Percentiles rank a stretch among this genome's conserved stretches.
Evolutionary conservation across 1,284 basidiomycete genomes (phyloP).

Genomic region (Ustilago bromivora): DNA sequence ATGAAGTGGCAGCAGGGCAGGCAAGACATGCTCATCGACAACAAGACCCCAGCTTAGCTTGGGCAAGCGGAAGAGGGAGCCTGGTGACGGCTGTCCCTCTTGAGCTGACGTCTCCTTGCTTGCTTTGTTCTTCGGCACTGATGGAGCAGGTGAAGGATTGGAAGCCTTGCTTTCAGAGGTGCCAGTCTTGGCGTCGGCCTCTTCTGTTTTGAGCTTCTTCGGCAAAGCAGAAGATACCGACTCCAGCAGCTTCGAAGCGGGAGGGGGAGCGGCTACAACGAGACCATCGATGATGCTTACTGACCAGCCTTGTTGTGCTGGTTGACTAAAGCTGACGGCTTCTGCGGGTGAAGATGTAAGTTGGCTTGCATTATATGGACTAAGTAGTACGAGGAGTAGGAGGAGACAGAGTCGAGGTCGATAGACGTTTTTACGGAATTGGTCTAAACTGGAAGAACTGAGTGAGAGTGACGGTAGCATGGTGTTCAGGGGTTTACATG

Average conservation of each 20-base stretch:
- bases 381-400: constrained; percentile 48
- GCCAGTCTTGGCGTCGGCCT: neutral
- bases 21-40: constrained; percentile 44
- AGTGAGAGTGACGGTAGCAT: constrained; percentile 43
- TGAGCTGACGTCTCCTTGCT: constrained; percentile 3
- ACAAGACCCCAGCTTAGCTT: constrained; percentile 48
- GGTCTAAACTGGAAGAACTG: constrained; percentile 46
- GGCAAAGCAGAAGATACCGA: constrained; percentile 8
- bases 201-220: constrained; percentile 1
- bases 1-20: constrained; percentile 42
- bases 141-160: constrained; percentile 27
- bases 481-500: constrained; percentile 8
- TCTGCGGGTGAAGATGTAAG: constrained; percentile 17
- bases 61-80: constrained; percentile 46
- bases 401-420: constrained; percentile 53
- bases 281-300: constrained; percentile 46
- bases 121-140: neutral
- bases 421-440: constrained; percentile 52
- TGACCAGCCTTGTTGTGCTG: constrained; percentile 32
- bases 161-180: neutral
- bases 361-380: constrained; percentile 38
- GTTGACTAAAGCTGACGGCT: constrained; percentile 29
- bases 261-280: constrained; percentile 35
- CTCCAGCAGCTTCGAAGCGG: constrained; percentile 10
- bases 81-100: constrained; percentile 41